Conservation (phyloP, 2,329 filamentous ascomycete genomes). For the Cryphonectria nitschkei region DNA sequence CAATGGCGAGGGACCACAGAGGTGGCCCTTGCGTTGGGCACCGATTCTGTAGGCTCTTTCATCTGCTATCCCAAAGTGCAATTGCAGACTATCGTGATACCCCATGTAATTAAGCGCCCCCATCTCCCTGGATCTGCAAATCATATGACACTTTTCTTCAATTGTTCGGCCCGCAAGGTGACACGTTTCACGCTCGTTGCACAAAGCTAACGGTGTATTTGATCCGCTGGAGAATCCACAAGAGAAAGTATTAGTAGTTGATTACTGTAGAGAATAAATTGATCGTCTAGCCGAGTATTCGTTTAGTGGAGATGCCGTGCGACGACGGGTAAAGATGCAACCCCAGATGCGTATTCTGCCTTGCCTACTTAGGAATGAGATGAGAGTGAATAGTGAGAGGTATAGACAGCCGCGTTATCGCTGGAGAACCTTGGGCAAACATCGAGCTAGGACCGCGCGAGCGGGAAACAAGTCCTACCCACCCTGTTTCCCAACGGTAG, state of each 20-base stretch:
- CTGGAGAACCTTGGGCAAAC: not conserved
- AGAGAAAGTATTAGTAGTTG: not conserved
- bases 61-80: not conserved
- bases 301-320: not conserved
- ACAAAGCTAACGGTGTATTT: not conserved
- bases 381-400: not conserved
- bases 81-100: not conserved
- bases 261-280: not conserved
- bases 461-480: not conserved
- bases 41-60: not conserved
- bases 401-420: not conserved
- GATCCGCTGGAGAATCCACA: not conserved
- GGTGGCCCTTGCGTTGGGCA: not conserved
- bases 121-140: not conserved
- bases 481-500: not conserved
- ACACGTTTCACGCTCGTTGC: not conserved
- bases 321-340: not conserved
- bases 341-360: not conserved
- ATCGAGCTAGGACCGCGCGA: not conserved
- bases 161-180: not conserved
- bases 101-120: not conserved
- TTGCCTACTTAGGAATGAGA: conserved; percentile 1
- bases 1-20: not conserved
- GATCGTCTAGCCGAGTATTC: not conserved
- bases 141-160: not conserved